Conservation (phyloP, 768 basidiomycete genomes). For the Phanerodontia chrysosporium region DNA sequence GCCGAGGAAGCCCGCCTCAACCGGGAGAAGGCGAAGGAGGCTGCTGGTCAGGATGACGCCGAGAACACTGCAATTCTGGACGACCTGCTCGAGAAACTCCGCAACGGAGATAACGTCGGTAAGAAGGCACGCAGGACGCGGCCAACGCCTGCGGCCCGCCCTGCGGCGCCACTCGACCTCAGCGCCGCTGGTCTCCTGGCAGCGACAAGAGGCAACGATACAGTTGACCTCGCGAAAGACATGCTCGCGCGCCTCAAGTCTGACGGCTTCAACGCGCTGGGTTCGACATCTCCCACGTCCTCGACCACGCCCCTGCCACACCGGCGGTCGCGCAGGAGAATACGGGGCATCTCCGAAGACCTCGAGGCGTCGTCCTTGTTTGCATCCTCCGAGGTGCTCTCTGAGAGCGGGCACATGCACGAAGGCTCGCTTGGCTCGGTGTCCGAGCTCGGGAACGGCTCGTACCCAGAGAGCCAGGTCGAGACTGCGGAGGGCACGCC, state of each 20-base stretch:
- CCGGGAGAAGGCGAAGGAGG: conserved; percentile 46
- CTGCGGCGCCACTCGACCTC: conserved; percentile 31
- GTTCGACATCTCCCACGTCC: conserved; percentile 47
- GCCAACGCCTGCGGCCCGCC: conserved; percentile 32
- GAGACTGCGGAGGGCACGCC: background rate
- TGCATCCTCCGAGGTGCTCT: background rate
- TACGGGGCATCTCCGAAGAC: conserved; percentile 24
- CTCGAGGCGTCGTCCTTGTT: conserved; percentile 5
- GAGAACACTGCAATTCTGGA: conserved; percentile 63
- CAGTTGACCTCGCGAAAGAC: conserved; percentile 61
- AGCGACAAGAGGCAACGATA: conserved; percentile 31
- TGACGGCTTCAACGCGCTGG: conserved; percentile 51
- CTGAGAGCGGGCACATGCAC: background rate
- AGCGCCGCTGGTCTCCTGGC: conserved; percentile 28
- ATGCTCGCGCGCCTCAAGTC: conserved; percentile 75
- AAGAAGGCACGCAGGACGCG: conserved; percentile 51
- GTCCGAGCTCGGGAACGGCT: background rate
- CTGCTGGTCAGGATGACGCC: conserved; percentile 36
- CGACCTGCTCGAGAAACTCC: conserved; percentile 64
- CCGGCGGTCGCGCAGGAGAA: conserved; percentile 14
- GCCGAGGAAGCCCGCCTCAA: conserved; percentile 58
- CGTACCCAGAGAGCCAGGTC: background rate
- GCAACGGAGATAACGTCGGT: conserved; percentile 61
- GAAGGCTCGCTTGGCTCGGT: background rate
- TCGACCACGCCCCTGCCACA: conserved; percentile 26